Base-by-base conservation (phyloP, 371 early-diverging fungal species). In the Mucor mucedo region DNA sequence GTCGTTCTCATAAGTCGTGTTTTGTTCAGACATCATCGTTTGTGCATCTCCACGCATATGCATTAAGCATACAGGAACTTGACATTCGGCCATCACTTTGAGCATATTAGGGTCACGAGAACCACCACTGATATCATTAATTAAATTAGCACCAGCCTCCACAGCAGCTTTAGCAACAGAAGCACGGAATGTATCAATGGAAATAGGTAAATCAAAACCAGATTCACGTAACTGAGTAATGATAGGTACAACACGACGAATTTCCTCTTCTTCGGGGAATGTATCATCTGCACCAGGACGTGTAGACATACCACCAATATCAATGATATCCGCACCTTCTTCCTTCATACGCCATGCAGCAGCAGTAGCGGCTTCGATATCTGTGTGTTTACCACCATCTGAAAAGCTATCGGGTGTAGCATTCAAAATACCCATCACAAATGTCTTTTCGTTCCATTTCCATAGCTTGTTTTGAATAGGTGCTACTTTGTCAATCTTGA, bases 71-170 rank as follows among this genome's bases (percentile, higher is more conserved):
- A 93, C 87, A n/a, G 99, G 99, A 4, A 92, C 91, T 52, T 89
- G 83, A 66, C 76, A 69, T 60, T 89, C 79, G 4, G 95, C 94
- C 82, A 94, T 90, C 14, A 88, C 84, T 4, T 76, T 65, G 38
- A 92, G 76, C 96, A 98, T 97, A 1, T 77, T 72, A 0, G 91
- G 84, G 63, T 98, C 99, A 16, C 84, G 80, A 33, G 69, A 50
- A n/a, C 96, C 98, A 27, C 96, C 98, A 2, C 93, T 89, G 28
- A 98, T 93, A 72, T 98, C 98, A 70, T 98, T 98, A 77, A 98
- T 89, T 49, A 98, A 74, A 40, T 91, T 87, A 0, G 94, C 95
- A 11, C 97, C 95, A 5, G 92, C 91, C 38, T 84, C 82, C 5
- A 96, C 70, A 3, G 95, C 92, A 21, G 83, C 84, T 21, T 79